Evolutionary conservation across 371 early-diverging fungal species (phyloP), one percentile per base, ranked within the genome.

Genomic region (Mortierella sp.): DNA sequence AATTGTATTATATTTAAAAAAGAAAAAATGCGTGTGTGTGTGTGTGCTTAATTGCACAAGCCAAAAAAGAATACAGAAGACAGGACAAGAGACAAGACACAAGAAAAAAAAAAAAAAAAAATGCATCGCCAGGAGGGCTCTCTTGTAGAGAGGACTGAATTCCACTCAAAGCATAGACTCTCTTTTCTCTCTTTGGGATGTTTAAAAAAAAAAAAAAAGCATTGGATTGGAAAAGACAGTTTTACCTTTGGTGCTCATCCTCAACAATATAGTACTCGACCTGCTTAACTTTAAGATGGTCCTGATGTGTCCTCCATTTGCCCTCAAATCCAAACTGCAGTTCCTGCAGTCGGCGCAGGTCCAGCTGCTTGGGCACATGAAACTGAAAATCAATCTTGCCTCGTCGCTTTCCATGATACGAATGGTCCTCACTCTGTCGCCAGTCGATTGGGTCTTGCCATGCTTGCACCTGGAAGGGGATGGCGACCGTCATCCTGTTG

Each of bases 401-500:
- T 0, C 66, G 69, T 14, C 79, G 43, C 56, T 55, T 77, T 26
- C 79, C 79, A 14, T 77, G 79, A 44, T 66, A 77, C 1, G 79
- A 55, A 21, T 72, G 65, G 9, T 77, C 79, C 7, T 72, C 72
- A 19, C 66, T 66, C 12, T 62, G 69, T 18, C 61, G 53, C 47
- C 56, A 50, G 44, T 72, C 79, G 16, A 77, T 69, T 45, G 61
- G 46, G 45, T 77, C 79, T 50, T 77, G 79, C 79, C 79, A 77
- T 18, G 48, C 28, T 46, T 77, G 79, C n/a, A 77, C 45, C n/a
- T 57, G 57, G 46, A 77, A 62, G 0, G 79, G 79, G 9, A 68
- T 47, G 1, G 72, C 57, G 11, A 64, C 59, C 29, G 72, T 60
- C 26, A 72, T 57, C 4, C 64, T 65, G 50, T 72, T 72, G 60